phyloP scores from a whole-genome alignment of 306 rosid genomes.

The Cucurbita ficifolia region DNA sequence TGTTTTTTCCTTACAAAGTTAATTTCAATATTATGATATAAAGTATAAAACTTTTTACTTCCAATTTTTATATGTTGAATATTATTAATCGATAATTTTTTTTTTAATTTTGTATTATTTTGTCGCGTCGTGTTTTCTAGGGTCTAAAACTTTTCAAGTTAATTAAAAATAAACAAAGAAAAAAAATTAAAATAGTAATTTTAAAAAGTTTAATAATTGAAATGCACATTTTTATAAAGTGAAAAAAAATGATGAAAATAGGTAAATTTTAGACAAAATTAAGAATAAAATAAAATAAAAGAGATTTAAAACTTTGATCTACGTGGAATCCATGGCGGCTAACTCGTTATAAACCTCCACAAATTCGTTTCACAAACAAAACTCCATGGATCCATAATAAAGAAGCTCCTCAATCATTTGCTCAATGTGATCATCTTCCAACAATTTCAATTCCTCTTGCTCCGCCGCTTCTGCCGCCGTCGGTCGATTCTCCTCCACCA shows the following conservation, averaged over 20 bases:
- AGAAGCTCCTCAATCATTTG: slow-evolving; percentile 7
- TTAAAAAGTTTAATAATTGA: too few species aligned
- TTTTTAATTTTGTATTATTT: too few species aligned
- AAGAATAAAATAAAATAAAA: background rate
- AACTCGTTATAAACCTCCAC: background rate
- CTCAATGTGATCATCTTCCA: slow-evolving; percentile 9
- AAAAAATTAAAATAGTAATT: too few species aligned
- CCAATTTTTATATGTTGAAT: too few species aligned
- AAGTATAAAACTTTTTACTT: too few species aligned
- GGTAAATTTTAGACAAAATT: background rate
- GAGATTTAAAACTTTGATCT: background rate
- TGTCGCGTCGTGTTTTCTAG: too few species aligned
- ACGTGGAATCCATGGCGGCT: background rate
- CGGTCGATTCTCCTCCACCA: background rate
- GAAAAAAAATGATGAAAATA: background rate
- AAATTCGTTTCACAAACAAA: background rate
- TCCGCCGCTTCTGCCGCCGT: background rate
- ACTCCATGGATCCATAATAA: slow-evolving; percentile 5
- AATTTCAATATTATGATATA: too few species aligned
- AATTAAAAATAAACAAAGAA: too few species aligned
- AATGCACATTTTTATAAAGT: background rate
- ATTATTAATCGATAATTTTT: too few species aligned
- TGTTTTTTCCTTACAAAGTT: too few species aligned
- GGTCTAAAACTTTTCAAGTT: too few species aligned
- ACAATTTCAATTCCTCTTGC: background rate